Conservation (phyloP, 495 filamentous ascomycete genomes). For the Aspergillus diversus region DNA sequence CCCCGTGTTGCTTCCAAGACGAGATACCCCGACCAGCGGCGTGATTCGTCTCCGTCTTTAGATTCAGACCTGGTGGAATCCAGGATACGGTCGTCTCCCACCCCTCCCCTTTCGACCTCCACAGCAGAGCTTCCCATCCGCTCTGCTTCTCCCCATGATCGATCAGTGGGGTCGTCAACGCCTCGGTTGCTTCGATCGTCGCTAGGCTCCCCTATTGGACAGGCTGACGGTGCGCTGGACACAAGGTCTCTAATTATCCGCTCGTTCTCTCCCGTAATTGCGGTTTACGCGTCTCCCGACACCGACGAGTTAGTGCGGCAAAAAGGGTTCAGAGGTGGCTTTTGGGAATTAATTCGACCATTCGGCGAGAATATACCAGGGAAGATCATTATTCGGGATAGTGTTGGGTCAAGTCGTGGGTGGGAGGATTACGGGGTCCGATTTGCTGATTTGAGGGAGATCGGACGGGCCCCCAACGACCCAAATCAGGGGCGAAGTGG, state of each 20-base stretch:
- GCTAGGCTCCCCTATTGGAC: constrained; percentile 51
- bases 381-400: constrained; percentile 89
- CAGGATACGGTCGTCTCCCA: constrained; percentile 54
- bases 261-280: constrained; percentile 85
- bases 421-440: constrained; percentile 91
- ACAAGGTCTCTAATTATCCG: constrained; percentile 74
- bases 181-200: constrained; percentile 61
- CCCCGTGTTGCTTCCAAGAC: constrained; percentile 57
- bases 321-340: constrained; percentile 82
- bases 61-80: constrained; percentile 54
- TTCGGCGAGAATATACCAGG: constrained; percentile 91
- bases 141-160: constrained; percentile 58
- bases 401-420: constrained; percentile 74
- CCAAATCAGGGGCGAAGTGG: constrained; percentile 29
- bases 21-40: constrained; percentile 43
- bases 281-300: constrained; percentile 79
- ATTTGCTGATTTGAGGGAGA: constrained; percentile 63
- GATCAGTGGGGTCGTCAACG: constrained; percentile 63
- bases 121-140: constrained; percentile 45
- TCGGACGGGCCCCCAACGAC: constrained; percentile 25
- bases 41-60: constrained; percentile 45
- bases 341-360: constrained; percentile 83
- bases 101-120: constrained; percentile 39
- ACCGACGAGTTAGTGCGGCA: constrained; percentile 77
- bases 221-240: constrained; percentile 60